Evolutionary conservation across 495 filamentous ascomycete species (phyloP), one percentile per base, ranked within the genome.

Genomic region (Penicillium dipodomyicola): DNA sequence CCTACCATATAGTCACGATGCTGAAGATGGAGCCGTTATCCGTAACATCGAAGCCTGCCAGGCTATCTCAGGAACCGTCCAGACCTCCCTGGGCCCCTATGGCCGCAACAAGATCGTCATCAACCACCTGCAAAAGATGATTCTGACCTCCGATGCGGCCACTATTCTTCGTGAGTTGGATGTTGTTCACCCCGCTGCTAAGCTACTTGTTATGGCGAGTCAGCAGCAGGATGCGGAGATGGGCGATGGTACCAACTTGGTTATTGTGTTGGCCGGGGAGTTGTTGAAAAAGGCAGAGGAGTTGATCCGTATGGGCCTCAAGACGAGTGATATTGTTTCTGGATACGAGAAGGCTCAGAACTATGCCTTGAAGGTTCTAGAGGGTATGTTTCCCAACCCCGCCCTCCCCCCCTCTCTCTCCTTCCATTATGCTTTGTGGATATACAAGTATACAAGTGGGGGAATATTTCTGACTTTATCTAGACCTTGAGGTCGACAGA

Each of bases 51-150:
- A 99, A 74, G 95, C 95, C 72, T 97, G 93, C 80, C 86, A 91
- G 65, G 90, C 95, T 43, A 97, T 99, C 73, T 85, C 95, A 14
- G 85, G 86, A 60, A 99, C 95, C 46, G 95, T 99, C 30, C 90
- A 95, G 78, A 97, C 95, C 48, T 97, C 93, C 46, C 82, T 99
- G 37, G 94, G 95, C 48, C 95, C 95, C 50, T 97, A 94, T 72
- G 95, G 95, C 68, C 90, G 95, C 73, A 99, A 97, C 81, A 99
- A 99, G 80, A 96, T 99, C 73, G 90, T 99, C 78, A 97, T 99
- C 81, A 99, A 97, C 77, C 95, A 99, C 78, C 82, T 99, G 56
- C 92, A 96, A 77, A 99, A 99, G 82, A 96, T 97, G 94, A 93
- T 96, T 59, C 82, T 99, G 56, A 99, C 95, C 56, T 96, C 91